Conservation (phyloP, 352 stramenopile genomes). For the Pythium phragmitis region DNA sequence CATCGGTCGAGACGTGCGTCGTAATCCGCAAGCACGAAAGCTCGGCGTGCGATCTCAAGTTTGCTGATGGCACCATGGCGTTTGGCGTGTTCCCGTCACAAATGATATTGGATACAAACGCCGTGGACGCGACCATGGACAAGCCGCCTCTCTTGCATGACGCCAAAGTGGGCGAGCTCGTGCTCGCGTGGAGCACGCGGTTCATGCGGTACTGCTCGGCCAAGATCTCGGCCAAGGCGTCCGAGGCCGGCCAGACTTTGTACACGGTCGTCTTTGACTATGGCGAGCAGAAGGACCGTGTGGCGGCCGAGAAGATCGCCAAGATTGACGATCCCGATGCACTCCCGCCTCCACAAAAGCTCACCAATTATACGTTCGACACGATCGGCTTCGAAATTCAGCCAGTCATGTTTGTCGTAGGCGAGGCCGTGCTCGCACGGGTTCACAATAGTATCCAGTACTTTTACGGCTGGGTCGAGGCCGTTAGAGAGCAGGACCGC, state of each 20-base stretch:
- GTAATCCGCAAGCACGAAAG: conserved; percentile 66
- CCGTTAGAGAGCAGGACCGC: conserved; percentile 53
- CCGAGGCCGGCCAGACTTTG: conserved; percentile 17
- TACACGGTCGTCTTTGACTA: conserved; percentile 77
- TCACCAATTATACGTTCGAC: conserved; percentile 80
- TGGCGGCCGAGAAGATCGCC: conserved; percentile 53
- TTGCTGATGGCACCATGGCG: conserved; percentile 74
- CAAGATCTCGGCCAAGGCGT: conserved; percentile 23
- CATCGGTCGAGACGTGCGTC: conserved; percentile 61
- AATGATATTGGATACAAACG: conserved; percentile 61
- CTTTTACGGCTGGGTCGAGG: conserved; percentile 57
- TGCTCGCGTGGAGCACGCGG: conserved; percentile 73
- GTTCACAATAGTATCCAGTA: conserved; percentile 58
- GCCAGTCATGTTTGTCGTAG: conserved; percentile 45
- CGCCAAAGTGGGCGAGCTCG: conserved; percentile 43
- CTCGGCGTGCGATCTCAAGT: conserved; percentile 65
- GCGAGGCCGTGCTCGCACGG: conserved; percentile 61
- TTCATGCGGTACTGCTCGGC: conserved; percentile 61
- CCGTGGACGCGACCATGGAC: conserved; percentile 17
- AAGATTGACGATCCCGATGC: conserved; percentile 50
- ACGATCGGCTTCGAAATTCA: conserved; percentile 73
- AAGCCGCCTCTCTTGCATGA: conserved; percentile 22
- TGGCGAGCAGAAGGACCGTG: conserved; percentile 50
- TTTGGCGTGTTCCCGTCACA: conserved; percentile 79
- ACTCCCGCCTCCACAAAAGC: conserved; percentile 53